These are phyloP conservation scores for Mycena metata DNA, from an alignment of 768 basidiomycete genomes.

Conservation along the genomic window DNA sequence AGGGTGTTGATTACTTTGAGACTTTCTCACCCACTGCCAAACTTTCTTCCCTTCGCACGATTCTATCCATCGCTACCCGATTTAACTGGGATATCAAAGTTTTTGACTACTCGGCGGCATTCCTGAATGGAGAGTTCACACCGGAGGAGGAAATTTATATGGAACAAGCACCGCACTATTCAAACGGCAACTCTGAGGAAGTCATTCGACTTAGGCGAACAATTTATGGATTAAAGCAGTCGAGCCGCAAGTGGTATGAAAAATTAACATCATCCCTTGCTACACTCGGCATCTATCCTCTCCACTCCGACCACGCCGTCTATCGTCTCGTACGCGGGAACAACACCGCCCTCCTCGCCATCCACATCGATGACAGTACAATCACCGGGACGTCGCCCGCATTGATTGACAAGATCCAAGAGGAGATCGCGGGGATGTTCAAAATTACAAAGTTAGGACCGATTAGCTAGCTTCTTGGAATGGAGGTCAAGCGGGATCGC, in stretches of 20 bases:
- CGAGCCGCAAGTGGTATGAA: slow-evolving; percentile 48
- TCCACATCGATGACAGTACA: slow-evolving; percentile 50
- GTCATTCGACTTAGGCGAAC: slow-evolving; percentile 35
- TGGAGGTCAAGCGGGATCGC: slow-evolving; percentile 44
- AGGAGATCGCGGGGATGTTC: slow-evolving; percentile 42
- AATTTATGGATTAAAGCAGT: slow-evolving; percentile 53
- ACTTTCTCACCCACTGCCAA: slow-evolving; percentile 18
- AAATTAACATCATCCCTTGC: slow-evolving; percentile 39
- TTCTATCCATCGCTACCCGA: slow-evolving; percentile 21
- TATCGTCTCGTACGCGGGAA: slow-evolving; percentile 3
- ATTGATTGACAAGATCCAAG: slow-evolving; percentile 37
- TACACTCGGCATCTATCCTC: slow-evolving; percentile 17
- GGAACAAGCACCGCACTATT: slow-evolving; percentile 38
- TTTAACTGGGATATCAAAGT: slow-evolving; percentile 38
- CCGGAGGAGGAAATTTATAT: slow-evolving; percentile 40
- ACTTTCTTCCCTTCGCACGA: slow-evolving; percentile 6
- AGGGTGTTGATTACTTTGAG: slow-evolving; percentile 47
- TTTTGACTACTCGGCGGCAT: slow-evolving; percentile 31
- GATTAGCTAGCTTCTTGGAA: slow-evolving; percentile 47
- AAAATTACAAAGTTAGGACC: slow-evolving; percentile 48
- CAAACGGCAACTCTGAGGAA: slow-evolving; percentile 9
- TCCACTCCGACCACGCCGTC: slow-evolving; percentile 33
- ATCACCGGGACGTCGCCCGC: slow-evolving; percentile 39
- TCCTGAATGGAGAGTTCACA: slow-evolving; percentile 31
- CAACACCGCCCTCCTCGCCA: neutral